These are phyloP conservation scores for Tulasnella sp. DNA, from an alignment of 768 basidiomycete genomes.

Conservation along the genomic window DNA sequence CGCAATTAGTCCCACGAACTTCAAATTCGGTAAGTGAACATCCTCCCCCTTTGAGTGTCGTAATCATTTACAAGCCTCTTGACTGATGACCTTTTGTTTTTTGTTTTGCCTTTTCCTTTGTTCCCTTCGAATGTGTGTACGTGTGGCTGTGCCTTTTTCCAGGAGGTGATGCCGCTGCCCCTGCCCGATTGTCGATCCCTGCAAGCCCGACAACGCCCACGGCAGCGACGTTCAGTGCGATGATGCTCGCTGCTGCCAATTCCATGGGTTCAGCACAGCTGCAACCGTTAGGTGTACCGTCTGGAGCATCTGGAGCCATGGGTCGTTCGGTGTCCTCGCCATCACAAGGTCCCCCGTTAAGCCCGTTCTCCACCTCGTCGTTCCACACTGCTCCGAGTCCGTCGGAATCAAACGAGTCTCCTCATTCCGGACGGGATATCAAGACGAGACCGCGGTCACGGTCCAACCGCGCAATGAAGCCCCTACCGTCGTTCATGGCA, in stretches of 20 bases:
- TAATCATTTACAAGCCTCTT: not conserved
- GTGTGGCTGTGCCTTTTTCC: conserved; percentile 18
- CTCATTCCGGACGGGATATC: not conserved
- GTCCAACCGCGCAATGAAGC: conserved; percentile 24
- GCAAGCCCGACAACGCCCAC: conserved; percentile 29
- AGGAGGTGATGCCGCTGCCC: not conserved
- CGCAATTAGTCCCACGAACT: not conserved
- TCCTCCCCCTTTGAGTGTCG: not conserved
- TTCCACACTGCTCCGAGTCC: conserved; percentile 1
- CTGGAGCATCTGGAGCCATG: not conserved
- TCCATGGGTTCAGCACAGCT: not conserved
- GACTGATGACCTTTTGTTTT: not conserved
- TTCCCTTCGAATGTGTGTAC: not conserved
- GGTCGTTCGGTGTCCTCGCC: conserved; percentile 7
- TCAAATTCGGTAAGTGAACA: conserved; percentile 14
- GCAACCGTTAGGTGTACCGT: not conserved
- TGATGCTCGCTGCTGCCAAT: not conserved
- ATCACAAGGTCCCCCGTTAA: not conserved
- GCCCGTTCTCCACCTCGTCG: conserved; percentile 5
- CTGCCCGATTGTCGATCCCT: conserved; percentile 16
- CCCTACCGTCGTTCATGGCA: conserved; percentile 19
- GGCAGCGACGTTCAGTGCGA: conserved; percentile 16
- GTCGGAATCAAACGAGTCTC: not conserved
- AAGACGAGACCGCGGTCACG: conserved; percentile 25
- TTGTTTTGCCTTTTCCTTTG: not conserved